Conservation (phyloP, 2,329 filamentous ascomycete genomes). For the Apiospora aurea region DNA sequence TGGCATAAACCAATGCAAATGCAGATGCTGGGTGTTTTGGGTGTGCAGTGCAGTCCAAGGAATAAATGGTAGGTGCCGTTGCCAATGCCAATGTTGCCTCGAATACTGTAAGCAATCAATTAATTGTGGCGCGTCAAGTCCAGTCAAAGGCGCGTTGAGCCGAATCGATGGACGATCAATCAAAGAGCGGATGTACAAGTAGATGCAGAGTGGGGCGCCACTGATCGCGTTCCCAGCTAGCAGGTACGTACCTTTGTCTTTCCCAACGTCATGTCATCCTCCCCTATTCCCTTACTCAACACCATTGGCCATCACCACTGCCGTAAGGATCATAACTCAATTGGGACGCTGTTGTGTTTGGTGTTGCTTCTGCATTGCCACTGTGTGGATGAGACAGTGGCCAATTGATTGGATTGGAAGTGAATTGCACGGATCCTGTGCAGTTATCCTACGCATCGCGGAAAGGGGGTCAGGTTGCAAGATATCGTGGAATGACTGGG, state of each 20-base stretch:
- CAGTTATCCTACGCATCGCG: not conserved
- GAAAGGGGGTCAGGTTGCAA: not conserved
- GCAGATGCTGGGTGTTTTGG: not conserved
- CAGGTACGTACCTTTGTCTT: not conserved
- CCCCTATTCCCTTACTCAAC: not conserved
- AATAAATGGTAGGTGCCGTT: not conserved
- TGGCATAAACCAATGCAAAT: not conserved
- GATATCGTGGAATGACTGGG: no score
- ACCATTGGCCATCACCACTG: not conserved
- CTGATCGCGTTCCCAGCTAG: not conserved
- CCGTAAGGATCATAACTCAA: no score
- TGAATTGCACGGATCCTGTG: not conserved
- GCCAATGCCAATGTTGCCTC: not conserved
- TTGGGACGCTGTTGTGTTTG: not conserved
- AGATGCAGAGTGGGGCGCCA: not conserved
- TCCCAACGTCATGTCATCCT: conserved; percentile 1
- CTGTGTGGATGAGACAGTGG: not conserved
- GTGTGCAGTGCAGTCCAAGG: not conserved
- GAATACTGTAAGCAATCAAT: not conserved
- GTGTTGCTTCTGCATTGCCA: no score
- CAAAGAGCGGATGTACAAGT: not conserved
- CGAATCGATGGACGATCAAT: not conserved
- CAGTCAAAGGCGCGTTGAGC: conserved; percentile 1
- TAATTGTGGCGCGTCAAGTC: conserved; percentile 21
- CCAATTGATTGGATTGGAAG: not conserved